These are phyloP conservation scores for Ustilaginoidea virens DNA, from an alignment of 2,329 filamentous ascomycete species.

Conservation along the genomic window DNA sequence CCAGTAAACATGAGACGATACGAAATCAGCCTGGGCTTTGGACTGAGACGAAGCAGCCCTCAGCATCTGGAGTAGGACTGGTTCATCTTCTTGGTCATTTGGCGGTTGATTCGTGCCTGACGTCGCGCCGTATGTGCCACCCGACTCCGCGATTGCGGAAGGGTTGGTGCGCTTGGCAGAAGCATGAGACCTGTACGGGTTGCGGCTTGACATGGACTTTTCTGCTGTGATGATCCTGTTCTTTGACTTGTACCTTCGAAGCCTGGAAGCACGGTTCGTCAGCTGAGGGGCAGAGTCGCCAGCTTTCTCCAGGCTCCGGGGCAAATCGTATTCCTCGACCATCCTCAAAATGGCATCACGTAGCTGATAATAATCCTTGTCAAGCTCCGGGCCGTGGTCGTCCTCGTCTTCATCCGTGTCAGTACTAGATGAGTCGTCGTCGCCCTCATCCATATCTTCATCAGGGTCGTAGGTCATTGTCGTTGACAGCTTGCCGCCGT, in stretches of 20 bases:
- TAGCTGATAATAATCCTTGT: constrained; percentile 67
- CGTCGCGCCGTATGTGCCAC: constrained; percentile 3
- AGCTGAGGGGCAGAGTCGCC: constrained; percentile 42
- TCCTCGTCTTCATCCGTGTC: constrained; percentile 48
- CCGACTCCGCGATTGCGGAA: constrained; percentile 3
- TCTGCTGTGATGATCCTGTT: constrained; percentile 40
- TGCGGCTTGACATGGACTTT: constrained; percentile 37
- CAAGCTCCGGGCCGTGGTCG: constrained; percentile 45
- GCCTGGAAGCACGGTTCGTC: constrained; percentile 51
- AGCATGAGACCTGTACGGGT: constrained; percentile 35
- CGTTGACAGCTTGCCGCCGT: constrained; percentile 54
- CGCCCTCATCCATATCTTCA: constrained; percentile 50
- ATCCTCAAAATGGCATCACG: constrained; percentile 69
- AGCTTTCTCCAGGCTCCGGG: constrained; percentile 46
- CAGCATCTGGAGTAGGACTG: constrained; percentile 55
- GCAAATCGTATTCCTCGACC: constrained; percentile 70
- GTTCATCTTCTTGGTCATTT: constrained; percentile 28
- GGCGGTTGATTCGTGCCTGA: constrained; percentile 2
- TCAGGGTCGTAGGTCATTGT: constrained; percentile 59
- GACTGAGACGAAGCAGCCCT: constrained; percentile 64
- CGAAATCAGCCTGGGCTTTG: constrained; percentile 65
- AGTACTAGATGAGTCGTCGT: constrained; percentile 42
- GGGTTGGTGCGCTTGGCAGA: constrained; percentile 7
- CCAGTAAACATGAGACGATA: constrained; percentile 74
- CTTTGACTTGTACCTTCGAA: constrained; percentile 44